These are phyloP conservation scores for Zarea fungicola DNA, from an alignment of 2,329 filamentous ascomycete genomes.

Conservation along the genomic window DNA sequence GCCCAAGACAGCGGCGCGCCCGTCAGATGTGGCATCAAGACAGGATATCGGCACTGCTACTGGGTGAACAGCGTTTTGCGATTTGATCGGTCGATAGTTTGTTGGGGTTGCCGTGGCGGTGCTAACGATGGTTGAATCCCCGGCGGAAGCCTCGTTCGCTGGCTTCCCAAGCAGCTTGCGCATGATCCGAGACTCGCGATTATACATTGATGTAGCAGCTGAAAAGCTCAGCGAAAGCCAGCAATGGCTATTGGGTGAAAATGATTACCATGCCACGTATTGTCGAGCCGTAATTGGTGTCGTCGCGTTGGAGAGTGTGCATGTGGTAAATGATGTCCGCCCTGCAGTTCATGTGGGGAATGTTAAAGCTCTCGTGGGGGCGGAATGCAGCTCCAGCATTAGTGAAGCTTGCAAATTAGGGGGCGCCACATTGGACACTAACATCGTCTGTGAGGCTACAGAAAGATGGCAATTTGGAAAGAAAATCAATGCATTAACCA, in stretches of 20 bases:
- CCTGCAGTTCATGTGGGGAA: slow-evolving; percentile 7
- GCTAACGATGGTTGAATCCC: slow-evolving; percentile 41
- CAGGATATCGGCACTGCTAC: slow-evolving; percentile 50
- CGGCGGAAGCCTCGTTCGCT: slow-evolving; percentile 40
- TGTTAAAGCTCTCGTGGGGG: slow-evolving; percentile 4
- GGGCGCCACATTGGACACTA: no score
- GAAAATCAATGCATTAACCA: no score
- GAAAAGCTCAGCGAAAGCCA: slow-evolving; percentile 29
- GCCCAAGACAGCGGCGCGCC: slow-evolving; percentile 50
- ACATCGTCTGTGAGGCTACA: no score
- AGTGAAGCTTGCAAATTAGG: neutral
- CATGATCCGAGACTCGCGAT: slow-evolving; percentile 52
- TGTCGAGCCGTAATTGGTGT: neutral
- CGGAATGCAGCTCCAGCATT: neutral
- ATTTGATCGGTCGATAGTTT: slow-evolving; percentile 46
- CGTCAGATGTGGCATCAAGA: slow-evolving; percentile 54
- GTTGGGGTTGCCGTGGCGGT: slow-evolving; percentile 33
- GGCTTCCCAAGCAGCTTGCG: slow-evolving; percentile 55
- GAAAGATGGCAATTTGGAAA: no score
- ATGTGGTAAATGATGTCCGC: neutral
- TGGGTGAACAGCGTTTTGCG: slow-evolving; percentile 50
- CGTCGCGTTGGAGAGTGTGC: neutral
- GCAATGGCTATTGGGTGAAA: slow-evolving; percentile 17
- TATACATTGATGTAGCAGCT: slow-evolving; percentile 40
- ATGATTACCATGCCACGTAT: slow-evolving; percentile 8